Evolutionary conservation across 305 asterid species (phyloP), one percentile per base, ranked within the genome.

Genomic region (Petunia hybrid): DNA sequence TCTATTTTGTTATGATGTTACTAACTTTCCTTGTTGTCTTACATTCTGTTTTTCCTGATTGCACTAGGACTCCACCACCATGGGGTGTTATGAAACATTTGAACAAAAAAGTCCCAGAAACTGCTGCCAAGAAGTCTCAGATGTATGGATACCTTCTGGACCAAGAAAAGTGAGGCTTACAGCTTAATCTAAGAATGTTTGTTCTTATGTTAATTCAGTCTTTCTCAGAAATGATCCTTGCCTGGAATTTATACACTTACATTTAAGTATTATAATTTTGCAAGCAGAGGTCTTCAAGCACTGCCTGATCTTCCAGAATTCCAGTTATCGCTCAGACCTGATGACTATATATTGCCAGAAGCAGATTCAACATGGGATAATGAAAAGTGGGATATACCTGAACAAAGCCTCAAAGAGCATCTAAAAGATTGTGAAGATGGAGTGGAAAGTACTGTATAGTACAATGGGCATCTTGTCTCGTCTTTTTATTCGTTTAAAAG

Each of bases 31-130:
- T 48, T 6, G 42, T 45, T 46, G 67, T 61, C 31, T 57, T 53
- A 57, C 39, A 22, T 7, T 43, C 36, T 60, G 38, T 16, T 64
- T 56, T 22, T 12, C 22, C 7, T 59, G 68, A 62, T 48, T 22
- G 43, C 39, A 39, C 14, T 73, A 93, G 98, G 93, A 86, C 85
- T 77, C 87, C 97, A 65, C 96, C 98, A 71, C 88, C 90, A 4
- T 93, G 96, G 94, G 98, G 96, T 63, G 95, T 88, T 4, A 89
- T 91, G 97, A 93, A 91, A 90, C 91, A 92, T 86, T 80, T 93
- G 57, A 81, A 87, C 85, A 94, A 82, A 90, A 94, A 93, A 86
- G 88, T 94, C 10, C 91, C 97, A 8, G 97, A 94, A 85, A 92
- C 91, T 1, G 94, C 97, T 6, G 68, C 91, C 64, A 94, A 88